Evolutionary conservation across 495 filamentous ascomycete genomes (phyloP).

Genomic region (Baudoinia panamericana): DNA sequence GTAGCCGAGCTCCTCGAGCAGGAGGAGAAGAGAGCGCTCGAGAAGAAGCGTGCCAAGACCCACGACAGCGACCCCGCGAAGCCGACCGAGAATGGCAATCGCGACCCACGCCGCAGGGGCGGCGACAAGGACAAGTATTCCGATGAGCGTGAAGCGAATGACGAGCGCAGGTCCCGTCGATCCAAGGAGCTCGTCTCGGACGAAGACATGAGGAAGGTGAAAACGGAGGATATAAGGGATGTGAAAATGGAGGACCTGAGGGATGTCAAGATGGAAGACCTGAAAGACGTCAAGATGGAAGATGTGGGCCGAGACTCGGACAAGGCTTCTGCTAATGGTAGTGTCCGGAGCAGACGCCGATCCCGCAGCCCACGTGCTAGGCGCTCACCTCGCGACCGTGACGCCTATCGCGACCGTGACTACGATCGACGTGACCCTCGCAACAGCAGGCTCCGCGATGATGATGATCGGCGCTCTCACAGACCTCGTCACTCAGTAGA

Average conservation of each 20-base stretch:
- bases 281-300: constrained; percentile 39
- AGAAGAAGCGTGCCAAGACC: constrained; percentile 2
- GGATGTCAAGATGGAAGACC: no score
- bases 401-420: constrained; percentile 30
- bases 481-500: constrained; percentile 32
- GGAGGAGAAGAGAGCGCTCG: constrained; percentile 13
- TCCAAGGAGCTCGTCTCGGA: constrained; percentile 45
- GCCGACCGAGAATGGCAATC: constrained; percentile 26
- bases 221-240: no score
- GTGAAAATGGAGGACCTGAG: no score
- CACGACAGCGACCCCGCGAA: constrained; percentile 2
- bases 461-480: constrained; percentile 35
- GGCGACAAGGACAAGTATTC: constrained; percentile 43
- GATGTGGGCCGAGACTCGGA: constrained; percentile 23
- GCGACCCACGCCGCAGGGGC: constrained; percentile 40
- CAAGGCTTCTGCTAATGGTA: constrained; percentile 65
- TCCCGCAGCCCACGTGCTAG: constrained; percentile 70
- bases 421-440: constrained; percentile 3
- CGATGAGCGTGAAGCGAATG: constrained; percentile 45
- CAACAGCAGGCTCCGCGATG: not conserved
- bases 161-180: constrained; percentile 48
- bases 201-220: no score
- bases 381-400: constrained; percentile 32
- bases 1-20: constrained; percentile 20
- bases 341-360: constrained; percentile 63